phyloP scores from a whole-genome alignment of 2,329 filamentous ascomycete species.

The Pseudogymnoascus sp. region DNA sequence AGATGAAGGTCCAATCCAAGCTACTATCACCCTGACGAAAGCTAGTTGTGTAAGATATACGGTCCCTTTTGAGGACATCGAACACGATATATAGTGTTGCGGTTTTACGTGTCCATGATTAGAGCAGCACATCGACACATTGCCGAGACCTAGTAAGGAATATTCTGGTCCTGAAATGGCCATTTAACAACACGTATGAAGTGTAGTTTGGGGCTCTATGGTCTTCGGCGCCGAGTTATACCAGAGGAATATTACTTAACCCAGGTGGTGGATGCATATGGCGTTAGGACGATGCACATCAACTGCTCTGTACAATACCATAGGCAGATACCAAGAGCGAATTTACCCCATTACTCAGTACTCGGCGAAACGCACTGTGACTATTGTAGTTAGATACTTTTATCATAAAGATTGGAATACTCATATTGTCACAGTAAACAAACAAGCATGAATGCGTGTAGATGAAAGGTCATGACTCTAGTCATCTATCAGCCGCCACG shows the following conservation, averaged over 20 bases:
- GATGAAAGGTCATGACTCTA: neutral
- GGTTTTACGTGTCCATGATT: neutral
- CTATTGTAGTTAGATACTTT: neutral
- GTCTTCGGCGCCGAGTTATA: neutral
- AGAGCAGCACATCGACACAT: neutral
- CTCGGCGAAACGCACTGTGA: neutral
- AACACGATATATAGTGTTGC: neutral
- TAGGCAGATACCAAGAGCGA: neutral
- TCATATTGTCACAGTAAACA: neutral
- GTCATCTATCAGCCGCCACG: neutral
- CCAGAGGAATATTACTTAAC: neutral
- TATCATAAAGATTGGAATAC: neutral
- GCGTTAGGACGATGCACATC: neutral
- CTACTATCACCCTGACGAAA: neutral
- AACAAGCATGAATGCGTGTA: neutral
- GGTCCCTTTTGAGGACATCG: neutral
- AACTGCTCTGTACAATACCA: neutral
- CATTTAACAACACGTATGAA: neutral
- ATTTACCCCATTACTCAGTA: neutral
- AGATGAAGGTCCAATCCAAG: conserved; percentile 16
- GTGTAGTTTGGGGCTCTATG: neutral
- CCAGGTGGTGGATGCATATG: neutral
- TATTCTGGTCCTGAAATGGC: neutral
- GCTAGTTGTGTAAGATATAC: neutral
- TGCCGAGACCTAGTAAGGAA: neutral